Percentiles rank a stretch among this genome's conserved stretches.
Conservation (phyloP, 2,329 filamentous ascomycete species). For the Sporothrix brasiliensis region DNA sequence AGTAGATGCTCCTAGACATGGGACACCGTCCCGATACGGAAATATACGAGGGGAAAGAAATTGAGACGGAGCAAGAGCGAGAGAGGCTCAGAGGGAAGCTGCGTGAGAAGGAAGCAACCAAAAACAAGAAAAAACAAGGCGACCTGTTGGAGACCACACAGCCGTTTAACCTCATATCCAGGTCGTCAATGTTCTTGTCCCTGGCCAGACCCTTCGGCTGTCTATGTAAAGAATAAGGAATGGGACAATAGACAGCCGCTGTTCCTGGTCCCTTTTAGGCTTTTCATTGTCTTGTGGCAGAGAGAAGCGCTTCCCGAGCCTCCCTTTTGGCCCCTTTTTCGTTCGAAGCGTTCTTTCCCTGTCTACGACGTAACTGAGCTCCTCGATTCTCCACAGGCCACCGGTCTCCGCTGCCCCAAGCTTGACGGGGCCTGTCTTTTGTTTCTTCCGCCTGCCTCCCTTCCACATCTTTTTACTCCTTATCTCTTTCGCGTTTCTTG, state of each 20-base stretch:
- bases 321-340: neutral
- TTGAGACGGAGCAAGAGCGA: conserved; percentile 24
- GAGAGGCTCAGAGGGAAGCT: conserved; percentile 14
- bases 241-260: too few relatives aligned
- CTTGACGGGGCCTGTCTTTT: conserved; percentile 17
- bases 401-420: conserved; percentile 20
- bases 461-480: neutral
- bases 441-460: conserved; percentile 10
- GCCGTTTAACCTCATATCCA: neutral
- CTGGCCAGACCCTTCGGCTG: conserved; percentile 19
- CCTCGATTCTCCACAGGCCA: conserved; percentile 22
- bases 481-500: conserved; percentile 9
- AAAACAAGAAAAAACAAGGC: conserved; percentile 34
- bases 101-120: conserved; percentile 1
- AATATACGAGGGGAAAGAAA: conserved; percentile 26
- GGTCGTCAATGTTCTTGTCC: conserved; percentile 7
- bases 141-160: conserved; percentile 29
- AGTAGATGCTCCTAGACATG: neutral
- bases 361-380: neutral
- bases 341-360: conserved; percentile 12
- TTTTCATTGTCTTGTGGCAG: neutral
- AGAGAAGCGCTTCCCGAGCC: neutral
- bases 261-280: neutral
- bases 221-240: too few relatives aligned
- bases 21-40: conserved; percentile 28